Conservation (phyloP, 106 monocot genomes). For the Iris macrosiphon region DNA sequence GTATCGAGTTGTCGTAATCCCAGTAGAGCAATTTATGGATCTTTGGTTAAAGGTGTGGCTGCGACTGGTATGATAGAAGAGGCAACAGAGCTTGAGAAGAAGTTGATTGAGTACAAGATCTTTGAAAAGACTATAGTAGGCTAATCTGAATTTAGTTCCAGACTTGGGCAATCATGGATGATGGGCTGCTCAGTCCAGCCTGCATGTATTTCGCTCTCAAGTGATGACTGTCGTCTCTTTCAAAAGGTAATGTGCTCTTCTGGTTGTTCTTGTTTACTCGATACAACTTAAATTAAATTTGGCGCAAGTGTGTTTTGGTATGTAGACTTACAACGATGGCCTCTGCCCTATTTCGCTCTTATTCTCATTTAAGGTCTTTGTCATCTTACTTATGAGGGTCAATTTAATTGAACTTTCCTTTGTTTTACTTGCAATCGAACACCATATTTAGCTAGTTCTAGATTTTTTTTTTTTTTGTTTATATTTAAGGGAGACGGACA, state of each 20-base stretch:
- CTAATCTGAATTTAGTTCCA: neutral
- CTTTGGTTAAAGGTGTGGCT: slow-evolving; percentile 43
- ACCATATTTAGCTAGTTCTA: too few species aligned
- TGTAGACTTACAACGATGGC: too few species aligned
- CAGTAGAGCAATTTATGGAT: slow-evolving; percentile 29
- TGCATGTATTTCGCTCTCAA: neutral
- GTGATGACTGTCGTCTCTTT: slow-evolving; percentile 2
- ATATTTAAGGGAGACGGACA: too few species aligned
- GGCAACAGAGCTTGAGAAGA: slow-evolving; percentile 35
- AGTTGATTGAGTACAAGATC: slow-evolving; percentile 40
- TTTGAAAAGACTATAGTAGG: slow-evolving; percentile 16
- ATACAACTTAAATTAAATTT: slow-evolving; percentile 2
- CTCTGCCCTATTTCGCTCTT: too few species aligned
- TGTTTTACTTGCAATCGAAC: too few species aligned
- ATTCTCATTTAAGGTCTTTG: too few species aligned
- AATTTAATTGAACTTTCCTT: too few species aligned
- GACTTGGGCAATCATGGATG: slow-evolving; percentile 1
- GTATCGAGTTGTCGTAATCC: slow-evolving; percentile 24
- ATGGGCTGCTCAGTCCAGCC: neutral
- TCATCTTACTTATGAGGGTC: too few species aligned
- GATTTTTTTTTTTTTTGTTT: too few species aligned
- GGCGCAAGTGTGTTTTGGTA: too few species aligned
- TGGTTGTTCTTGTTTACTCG: neutral
- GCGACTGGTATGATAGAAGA: slow-evolving; percentile 48
- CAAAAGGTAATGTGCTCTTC: neutral